Evolutionary conservation across 164 flowering plant genomes (phyloP), one percentile per base, ranked within the genome.

Genomic region (Stephania japonica): DNA sequence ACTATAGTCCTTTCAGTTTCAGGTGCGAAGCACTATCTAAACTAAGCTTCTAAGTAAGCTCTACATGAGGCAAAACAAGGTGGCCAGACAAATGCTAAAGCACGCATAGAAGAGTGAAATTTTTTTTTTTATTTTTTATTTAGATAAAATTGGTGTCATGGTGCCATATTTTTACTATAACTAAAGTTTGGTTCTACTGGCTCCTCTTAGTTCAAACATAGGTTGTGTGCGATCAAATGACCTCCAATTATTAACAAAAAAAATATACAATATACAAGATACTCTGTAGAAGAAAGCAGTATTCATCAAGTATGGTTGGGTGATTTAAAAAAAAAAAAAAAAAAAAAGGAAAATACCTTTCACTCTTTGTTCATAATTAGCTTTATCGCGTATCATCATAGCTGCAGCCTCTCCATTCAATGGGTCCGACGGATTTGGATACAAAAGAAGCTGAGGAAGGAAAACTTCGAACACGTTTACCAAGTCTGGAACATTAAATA

Each of bases 361-460:
- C 50, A 94, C 95, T 85, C 83, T 90, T 76, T 81, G 87, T 8
- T 92, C 97, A 83, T 91, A 94, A 41, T 84, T 78, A 81, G 82
- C 50, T 53, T 88, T 87, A 77, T 94, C 97, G 69, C 94, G 93
- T 92, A 91, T 91, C 97, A 92, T 90, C 69, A 94, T 75, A 77
- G 94, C 93, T 64, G 98, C 98, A 79, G 98, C 98, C 76, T 92
- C 98, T 65, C 95, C 97, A 80, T 94, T 94, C 84, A 94, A 82
- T 47, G 98, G 98, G 77, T 94, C 97, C 18, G 98, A 91, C 62
- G 98, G 90, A 75, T 92, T 91, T 25, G 96, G 98, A 79, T 83
- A 92, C 83, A 94, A 73, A 75, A 94, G 98, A 81, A 94, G 97
- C 80, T 94, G 98, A 19, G 98, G 98, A 75, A 94, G 93, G 80